These are phyloP conservation scores for Micractinium sp. DNA, from an alignment of 139 green algal species.

Conservation along the genomic window DNA sequence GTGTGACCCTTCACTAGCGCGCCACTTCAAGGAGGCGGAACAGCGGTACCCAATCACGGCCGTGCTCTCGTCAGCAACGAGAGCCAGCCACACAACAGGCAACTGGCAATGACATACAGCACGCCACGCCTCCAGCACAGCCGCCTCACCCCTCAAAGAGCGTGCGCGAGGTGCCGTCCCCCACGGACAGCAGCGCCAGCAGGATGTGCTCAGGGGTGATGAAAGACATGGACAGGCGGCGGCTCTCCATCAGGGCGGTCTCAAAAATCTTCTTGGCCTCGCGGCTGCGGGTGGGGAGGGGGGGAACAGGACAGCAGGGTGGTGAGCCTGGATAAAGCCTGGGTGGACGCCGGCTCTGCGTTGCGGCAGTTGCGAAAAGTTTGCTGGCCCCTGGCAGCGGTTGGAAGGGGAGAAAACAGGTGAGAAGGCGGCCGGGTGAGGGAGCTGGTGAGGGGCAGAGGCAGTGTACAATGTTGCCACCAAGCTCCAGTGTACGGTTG, in stretches of 20 bases:
- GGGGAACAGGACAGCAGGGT: neutral
- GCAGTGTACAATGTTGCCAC: too few relatives aligned
- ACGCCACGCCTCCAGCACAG: neutral
- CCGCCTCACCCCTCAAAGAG: constrained; percentile 59
- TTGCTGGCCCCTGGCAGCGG: neutral
- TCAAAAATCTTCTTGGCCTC: constrained; percentile 87
- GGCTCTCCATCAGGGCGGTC: constrained; percentile 81
- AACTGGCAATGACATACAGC: neutral
- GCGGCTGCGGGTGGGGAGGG: constrained; percentile 28
- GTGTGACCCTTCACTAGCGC: neutral
- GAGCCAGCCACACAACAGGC: neutral
- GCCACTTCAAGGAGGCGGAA: neutral
- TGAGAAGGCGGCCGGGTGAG: too few relatives aligned
- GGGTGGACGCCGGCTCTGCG: too few relatives aligned
- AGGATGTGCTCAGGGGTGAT: constrained; percentile 94
- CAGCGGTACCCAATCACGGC: neutral
- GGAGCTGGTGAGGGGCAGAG: too few relatives aligned
- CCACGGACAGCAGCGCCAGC: constrained; percentile 75
- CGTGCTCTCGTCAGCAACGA: neutral
- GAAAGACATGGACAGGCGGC: constrained; percentile 79
- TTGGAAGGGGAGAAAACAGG: neutral
- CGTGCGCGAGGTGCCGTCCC: constrained; percentile 40
- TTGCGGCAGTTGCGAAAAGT: too few relatives aligned
- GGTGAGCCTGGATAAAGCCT: neutral
- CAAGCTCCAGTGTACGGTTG: too few relatives aligned